These are phyloP conservation scores for Lojkania enalia DNA, from an alignment of 2,329 filamentous ascomycete species.

Conservation along the genomic window DNA sequence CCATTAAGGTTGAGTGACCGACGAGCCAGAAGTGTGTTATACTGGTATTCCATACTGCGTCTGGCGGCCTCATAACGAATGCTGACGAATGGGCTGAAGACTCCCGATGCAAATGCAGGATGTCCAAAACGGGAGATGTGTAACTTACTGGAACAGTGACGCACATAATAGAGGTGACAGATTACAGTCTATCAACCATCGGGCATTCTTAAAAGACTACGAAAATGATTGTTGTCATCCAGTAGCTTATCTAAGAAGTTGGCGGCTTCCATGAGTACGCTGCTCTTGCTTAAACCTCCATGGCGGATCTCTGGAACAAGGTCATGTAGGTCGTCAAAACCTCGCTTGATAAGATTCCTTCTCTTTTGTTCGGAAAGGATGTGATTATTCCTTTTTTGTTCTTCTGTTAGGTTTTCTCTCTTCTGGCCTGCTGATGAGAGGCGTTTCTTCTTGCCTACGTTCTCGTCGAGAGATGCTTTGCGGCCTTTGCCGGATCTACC, in stretches of 20 bases:
- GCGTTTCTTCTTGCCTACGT: constrained; percentile 32
- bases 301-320: constrained; percentile 75
- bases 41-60: too few relatives aligned
- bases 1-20: too few relatives aligned
- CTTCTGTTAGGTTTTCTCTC: constrained; percentile 68
- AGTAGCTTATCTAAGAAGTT: constrained; percentile 78
- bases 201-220: too few relatives aligned
- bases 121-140: too few relatives aligned
- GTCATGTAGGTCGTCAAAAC: constrained; percentile 77
- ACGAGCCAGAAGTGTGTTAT: too few relatives aligned
- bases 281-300: constrained; percentile 81
- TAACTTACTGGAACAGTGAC: too few relatives aligned
- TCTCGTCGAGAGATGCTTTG: constrained; percentile 24
- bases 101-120: too few relatives aligned
- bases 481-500: constrained; percentile 23
- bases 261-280: constrained; percentile 72
- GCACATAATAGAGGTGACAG: too few relatives aligned
- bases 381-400: constrained; percentile 83
- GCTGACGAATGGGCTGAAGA: too few relatives aligned
- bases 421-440: constrained; percentile 28
- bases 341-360: constrained; percentile 77
- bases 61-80: too few relatives aligned
- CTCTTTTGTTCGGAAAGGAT: constrained; percentile 88
- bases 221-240: constrained; percentile 59
- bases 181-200: too few relatives aligned